phyloP scores from a whole-genome alignment of 2,329 filamentous ascomycete genomes.

The Lithohypha guttulata region DNA sequence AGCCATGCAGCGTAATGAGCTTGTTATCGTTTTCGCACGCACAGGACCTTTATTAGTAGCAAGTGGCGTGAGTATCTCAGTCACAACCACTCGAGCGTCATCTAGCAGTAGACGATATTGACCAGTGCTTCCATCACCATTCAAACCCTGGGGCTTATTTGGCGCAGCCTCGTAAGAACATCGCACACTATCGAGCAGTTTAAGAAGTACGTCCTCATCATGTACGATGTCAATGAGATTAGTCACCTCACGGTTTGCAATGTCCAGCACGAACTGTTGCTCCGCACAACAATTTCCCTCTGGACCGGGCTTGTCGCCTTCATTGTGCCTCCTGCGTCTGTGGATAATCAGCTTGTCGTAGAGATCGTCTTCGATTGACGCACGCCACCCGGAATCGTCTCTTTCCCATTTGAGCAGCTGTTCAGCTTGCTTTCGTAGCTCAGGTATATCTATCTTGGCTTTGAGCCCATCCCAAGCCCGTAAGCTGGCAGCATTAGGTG shows the following conservation, averaged over 20 bases:
- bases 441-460: slow-evolving; percentile 20
- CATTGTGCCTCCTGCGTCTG: slow-evolving; percentile 8
- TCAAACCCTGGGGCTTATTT: slow-evolving; percentile 13
- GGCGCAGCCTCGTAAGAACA: slow-evolving; percentile 15
- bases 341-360: slow-evolving; percentile 14
- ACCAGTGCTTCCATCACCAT: slow-evolving; percentile 16
- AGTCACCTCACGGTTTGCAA: slow-evolving; percentile 18
- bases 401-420: slow-evolving; percentile 14
- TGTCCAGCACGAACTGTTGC: slow-evolving; percentile 20
- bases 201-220: slow-evolving; percentile 23
- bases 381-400: slow-evolving; percentile 7
- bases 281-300: too few relatives aligned
- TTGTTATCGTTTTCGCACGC: slow-evolving; percentile 15
- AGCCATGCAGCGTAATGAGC: slow-evolving; percentile 24
- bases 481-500: slow-evolving; percentile 24
- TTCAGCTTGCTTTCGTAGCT: slow-evolving; percentile 21
- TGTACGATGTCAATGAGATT: slow-evolving; percentile 16
- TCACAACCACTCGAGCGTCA: slow-evolving; percentile 25
- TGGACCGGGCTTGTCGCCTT: slow-evolving; percentile 6
- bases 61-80: slow-evolving; percentile 20
- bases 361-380: slow-evolving; percentile 8
- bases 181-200: slow-evolving; percentile 23
- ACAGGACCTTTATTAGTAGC: slow-evolving; percentile 9
- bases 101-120: slow-evolving; percentile 25
- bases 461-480: slow-evolving; percentile 24